phyloP scores from a whole-genome alignment of 2,329 filamentous ascomycete species.

The Dryadomyces quercus-mongolicae region DNA sequence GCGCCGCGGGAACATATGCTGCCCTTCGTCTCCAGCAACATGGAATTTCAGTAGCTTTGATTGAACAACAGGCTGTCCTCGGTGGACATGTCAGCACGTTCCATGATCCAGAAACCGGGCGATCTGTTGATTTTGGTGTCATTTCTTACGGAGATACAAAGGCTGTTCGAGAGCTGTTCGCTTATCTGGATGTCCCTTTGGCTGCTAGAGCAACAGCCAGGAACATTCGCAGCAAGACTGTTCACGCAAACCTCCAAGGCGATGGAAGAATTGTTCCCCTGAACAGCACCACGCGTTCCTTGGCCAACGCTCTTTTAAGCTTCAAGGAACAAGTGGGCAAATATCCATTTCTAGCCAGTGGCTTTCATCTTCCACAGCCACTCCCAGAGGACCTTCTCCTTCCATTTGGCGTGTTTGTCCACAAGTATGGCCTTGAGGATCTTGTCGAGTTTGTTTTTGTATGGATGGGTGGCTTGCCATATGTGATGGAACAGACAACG shows the following conservation, averaged over 20 bases:
- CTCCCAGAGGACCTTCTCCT: background rate
- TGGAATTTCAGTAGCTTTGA: background rate
- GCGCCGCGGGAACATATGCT: background rate
- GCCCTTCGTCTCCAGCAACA: background rate
- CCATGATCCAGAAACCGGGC: background rate
- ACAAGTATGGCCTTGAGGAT: background rate
- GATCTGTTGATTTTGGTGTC: background rate
- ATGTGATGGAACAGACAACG: background rate
- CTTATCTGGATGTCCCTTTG: background rate
- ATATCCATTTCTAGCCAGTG: background rate
- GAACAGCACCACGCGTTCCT: background rate
- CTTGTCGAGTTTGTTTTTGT: background rate
- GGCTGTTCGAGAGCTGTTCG: background rate
- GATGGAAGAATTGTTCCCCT: background rate
- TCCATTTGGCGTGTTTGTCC: background rate
- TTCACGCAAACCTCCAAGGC: background rate
- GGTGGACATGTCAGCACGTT: background rate
- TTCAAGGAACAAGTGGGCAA: background rate
- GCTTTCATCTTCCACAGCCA: background rate
- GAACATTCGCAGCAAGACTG: background rate
- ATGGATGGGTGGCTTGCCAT: background rate
- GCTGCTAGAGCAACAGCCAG: background rate
- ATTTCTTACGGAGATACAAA: background rate
- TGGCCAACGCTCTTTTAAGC: background rate
- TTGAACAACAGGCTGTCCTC: background rate